These are phyloP conservation scores for Raddia guianensis DNA, from an alignment of 176 grass and related monocot genomes.

Conservation along the genomic window DNA sequence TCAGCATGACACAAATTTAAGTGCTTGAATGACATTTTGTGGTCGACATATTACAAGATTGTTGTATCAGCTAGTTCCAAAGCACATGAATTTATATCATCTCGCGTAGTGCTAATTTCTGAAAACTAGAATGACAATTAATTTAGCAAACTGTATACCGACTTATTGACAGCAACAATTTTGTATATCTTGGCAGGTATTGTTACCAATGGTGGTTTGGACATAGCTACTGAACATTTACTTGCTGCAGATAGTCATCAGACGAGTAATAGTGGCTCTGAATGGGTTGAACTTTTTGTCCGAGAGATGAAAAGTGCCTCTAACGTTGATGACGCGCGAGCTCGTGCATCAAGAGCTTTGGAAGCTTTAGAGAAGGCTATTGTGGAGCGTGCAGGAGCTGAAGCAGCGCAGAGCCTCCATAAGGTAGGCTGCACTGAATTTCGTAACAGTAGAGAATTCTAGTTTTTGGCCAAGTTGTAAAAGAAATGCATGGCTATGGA, in stretches of 20 bases:
- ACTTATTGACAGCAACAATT: background rate
- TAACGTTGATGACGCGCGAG: slow-evolving; percentile 64
- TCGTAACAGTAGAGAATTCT: background rate
- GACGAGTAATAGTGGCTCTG: slow-evolving; percentile 45
- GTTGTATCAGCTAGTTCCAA: background rate
- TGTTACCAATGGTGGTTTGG: slow-evolving; percentile 32
- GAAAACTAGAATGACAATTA: background rate
- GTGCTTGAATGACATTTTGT: background rate
- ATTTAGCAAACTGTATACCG: slow-evolving; percentile 1
- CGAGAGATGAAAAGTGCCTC: slow-evolving; percentile 75
- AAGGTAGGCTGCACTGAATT: slow-evolving; percentile 38
- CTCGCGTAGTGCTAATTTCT: background rate
- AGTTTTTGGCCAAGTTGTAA: slow-evolving; percentile 1
- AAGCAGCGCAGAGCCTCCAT: slow-evolving; percentile 52
- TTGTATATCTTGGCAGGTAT: slow-evolving; percentile 44
- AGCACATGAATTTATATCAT: background rate
- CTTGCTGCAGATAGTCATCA: slow-evolving; percentile 34
- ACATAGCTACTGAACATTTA: slow-evolving; percentile 42
- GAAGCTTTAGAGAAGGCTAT: slow-evolving; percentile 81
- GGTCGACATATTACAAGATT: background rate
- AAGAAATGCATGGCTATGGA: background rate
- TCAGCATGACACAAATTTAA: background rate
- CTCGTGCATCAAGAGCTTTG: slow-evolving; percentile 66
- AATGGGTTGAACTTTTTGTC: slow-evolving; percentile 86
- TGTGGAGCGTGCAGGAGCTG: slow-evolving; percentile 45